phyloP scores from a whole-genome alignment of 1,139 yeast species.

The Saccharomyces hybrid region DNA sequence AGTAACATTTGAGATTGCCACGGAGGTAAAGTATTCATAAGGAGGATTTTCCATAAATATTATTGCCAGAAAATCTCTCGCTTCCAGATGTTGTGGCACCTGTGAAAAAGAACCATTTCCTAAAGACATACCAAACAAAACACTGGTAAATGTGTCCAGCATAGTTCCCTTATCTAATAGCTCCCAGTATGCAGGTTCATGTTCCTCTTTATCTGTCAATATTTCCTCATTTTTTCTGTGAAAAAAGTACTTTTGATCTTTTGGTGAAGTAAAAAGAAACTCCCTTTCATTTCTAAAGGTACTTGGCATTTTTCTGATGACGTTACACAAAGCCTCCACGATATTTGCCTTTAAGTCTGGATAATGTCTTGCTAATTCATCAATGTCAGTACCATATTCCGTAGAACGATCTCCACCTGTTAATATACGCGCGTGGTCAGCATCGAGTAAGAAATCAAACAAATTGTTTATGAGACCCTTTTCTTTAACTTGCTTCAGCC shows the following conservation, averaged over 20 bases:
- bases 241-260: slow-evolving; percentile 38
- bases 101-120: slow-evolving; percentile 39
- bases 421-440: slow-evolving; percentile 43
- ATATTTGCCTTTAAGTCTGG: slow-evolving; percentile 61
- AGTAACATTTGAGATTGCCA: slow-evolving; percentile 45
- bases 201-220: slow-evolving; percentile 35
- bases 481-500: slow-evolving; percentile 50
- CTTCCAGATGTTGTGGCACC: slow-evolving; percentile 38
- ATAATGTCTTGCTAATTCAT: slow-evolving; percentile 79
- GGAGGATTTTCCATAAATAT: slow-evolving; percentile 45
- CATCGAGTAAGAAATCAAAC: slow-evolving; percentile 45
- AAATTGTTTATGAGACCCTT: slow-evolving; percentile 41
- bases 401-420: slow-evolving; percentile 44
- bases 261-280: slow-evolving; percentile 38
- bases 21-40: slow-evolving; percentile 52
- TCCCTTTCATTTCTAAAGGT: slow-evolving; percentile 34
- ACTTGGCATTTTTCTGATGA: slow-evolving; percentile 46
- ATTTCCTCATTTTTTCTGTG: slow-evolving; percentile 36
- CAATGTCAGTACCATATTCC: slow-evolving; percentile 61
- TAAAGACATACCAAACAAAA: slow-evolving; percentile 30
- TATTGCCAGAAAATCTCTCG: slow-evolving; percentile 39
- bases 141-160: slow-evolving; percentile 29
- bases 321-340: slow-evolving; percentile 40
- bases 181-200: slow-evolving; percentile 49
- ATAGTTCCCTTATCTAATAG: slow-evolving; percentile 24